Evolutionary conservation across 2,329 filamentous ascomycete species (phyloP).

Genomic region (Colletotrichum tropicicola): DNA sequence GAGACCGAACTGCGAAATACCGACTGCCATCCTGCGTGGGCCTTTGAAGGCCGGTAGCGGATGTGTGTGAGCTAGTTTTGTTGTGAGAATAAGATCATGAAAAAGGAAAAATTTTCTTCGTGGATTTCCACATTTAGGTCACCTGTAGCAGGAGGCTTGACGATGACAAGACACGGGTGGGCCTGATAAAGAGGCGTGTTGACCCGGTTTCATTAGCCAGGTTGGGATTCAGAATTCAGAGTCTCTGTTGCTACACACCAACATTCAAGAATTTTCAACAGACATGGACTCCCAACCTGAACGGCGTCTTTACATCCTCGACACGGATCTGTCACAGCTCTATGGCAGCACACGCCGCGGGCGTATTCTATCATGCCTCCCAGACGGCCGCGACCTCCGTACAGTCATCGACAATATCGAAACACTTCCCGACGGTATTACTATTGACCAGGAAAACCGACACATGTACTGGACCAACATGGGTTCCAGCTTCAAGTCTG

Average conservation of each 20-base stretch:
- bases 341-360: not conserved
- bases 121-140: no score
- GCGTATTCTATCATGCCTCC: slow-evolving; percentile 7
- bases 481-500: slow-evolving; percentile 7
- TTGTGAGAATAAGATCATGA: not conserved
- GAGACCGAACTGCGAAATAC: slow-evolving; percentile 16
- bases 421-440: slow-evolving; percentile 9
- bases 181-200: no score
- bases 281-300: slow-evolving; percentile 6
- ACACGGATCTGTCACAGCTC: slow-evolving; percentile 8
- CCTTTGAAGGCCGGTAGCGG: not conserved
- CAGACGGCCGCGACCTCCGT: not conserved
- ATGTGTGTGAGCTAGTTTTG: not conserved
- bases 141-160: no score
- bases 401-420: not conserved
- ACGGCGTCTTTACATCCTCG: slow-evolving; percentile 15
- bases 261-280: not conserved
- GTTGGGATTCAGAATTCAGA: no score
- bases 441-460: not conserved
- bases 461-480: slow-evolving; percentile 25
- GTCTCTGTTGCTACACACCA: no score
- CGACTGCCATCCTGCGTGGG: not conserved
- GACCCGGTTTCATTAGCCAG: no score
- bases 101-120: not conserved
- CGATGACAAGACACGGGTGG: no score